These are phyloP conservation scores for Aspergillus nanangensis DNA, from an alignment of 495 filamentous ascomycete genomes.

Conservation along the genomic window DNA sequence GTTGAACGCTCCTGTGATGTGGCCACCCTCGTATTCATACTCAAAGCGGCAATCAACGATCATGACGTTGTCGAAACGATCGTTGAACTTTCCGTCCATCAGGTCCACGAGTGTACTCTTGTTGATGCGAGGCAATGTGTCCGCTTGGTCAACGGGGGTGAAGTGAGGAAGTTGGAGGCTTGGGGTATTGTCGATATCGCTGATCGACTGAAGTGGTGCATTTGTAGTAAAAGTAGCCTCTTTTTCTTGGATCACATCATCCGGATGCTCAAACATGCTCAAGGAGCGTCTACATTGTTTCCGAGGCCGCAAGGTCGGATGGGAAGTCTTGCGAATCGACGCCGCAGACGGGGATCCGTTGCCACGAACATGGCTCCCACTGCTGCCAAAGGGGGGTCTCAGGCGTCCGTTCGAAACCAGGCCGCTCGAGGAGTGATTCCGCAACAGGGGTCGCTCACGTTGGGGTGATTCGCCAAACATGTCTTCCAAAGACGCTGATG, in stretches of 20 bases:
- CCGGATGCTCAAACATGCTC: conserved; percentile 95
- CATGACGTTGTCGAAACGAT: conserved; percentile 68
- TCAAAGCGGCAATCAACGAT: conserved; percentile 97
- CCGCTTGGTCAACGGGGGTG: conserved; percentile 71
- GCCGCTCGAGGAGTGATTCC: conserved; percentile 27
- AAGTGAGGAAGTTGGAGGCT: conserved; percentile 79
- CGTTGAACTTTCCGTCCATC: conserved; percentile 78
- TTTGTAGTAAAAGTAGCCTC: conserved; percentile 50
- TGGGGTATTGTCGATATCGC: conserved; percentile 69
- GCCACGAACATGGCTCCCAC: conserved; percentile 42
- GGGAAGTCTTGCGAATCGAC: conserved; percentile 66
- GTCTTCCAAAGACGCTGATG: conserved; percentile 65
- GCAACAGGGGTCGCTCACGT: conserved; percentile 48
- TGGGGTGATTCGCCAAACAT: conserved; percentile 78
- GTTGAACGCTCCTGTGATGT: conserved; percentile 89
- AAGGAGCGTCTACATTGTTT: conserved; percentile 87
- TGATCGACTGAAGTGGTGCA: conserved; percentile 62
- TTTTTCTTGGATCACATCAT: conserved; percentile 74
- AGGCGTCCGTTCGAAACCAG: conserved; percentile 49
- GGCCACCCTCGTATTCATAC: conserved; percentile 96
- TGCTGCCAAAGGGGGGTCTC: conserved; percentile 53
- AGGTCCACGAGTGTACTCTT: conserved; percentile 74
- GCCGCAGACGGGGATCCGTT: conserved; percentile 68
- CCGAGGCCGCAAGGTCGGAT: conserved; percentile 69
- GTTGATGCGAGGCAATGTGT: conserved; percentile 82